Conservation (phyloP, 805 yeast species). For the Clavispora vitiphila region DNA sequence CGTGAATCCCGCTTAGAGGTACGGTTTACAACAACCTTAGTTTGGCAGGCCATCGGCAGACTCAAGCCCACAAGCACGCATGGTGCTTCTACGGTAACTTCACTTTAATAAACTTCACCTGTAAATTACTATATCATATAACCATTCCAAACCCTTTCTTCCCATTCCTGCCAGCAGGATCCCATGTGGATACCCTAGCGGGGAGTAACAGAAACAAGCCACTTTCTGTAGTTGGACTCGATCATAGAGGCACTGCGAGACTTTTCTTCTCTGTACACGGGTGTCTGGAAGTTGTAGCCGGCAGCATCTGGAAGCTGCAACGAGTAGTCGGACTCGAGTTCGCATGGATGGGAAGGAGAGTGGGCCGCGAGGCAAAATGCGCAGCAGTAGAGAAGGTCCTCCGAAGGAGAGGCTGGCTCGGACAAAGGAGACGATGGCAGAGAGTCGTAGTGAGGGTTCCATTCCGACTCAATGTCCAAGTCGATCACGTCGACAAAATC, state of each 20-base stretch:
- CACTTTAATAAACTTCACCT: too few relatives aligned
- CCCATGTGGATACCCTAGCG: conserved; percentile 2
- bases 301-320: conserved; percentile 12
- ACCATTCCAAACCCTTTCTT: neutral
- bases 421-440: conserved; percentile 2
- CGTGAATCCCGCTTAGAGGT: too few relatives aligned
- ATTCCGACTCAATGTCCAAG: conserved; percentile 16
- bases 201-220: conserved; percentile 18
- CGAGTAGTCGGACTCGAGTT: conserved; percentile 7
- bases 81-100: too few relatives aligned
- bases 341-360: conserved; percentile 13
- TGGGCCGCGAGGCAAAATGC: conserved; percentile 14
- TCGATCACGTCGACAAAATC: conserved; percentile 14
- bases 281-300: conserved; percentile 6
- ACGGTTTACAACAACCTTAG: too few relatives aligned
- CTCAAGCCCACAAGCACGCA: too few relatives aligned
- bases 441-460: conserved; percentile 17
- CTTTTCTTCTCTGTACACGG: conserved; percentile 9
- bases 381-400: conserved; percentile 15
- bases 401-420: conserved; percentile 8
- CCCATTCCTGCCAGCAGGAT: neutral
- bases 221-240: conserved; percentile 18
- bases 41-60: too few relatives aligned
- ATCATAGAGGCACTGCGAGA: conserved; percentile 6
- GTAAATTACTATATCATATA: neutral